These are phyloP conservation scores for Alnus glutinosa DNA, from an alignment of 306 rosid genomes.

Conservation along the genomic window DNA sequence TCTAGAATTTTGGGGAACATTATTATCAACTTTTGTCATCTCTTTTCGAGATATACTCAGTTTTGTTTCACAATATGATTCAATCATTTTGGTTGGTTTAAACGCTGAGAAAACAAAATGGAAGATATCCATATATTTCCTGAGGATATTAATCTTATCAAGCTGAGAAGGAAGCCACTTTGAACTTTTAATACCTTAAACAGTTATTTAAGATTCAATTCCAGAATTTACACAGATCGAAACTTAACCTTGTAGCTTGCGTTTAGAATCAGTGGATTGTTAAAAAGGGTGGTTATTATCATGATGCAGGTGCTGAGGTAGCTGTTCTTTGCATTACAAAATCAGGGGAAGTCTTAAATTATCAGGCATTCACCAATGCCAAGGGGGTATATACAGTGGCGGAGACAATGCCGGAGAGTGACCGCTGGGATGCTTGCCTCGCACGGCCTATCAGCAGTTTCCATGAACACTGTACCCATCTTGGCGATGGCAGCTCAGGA, in stretches of 20 bases:
- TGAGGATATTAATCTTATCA: neutral
- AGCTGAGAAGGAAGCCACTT: neutral
- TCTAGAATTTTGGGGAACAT: neutral
- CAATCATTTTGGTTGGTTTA: neutral
- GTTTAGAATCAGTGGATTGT: neutral
- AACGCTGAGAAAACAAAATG: neutral
- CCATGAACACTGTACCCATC: conserved; percentile 80
- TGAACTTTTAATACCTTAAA: conserved; percentile 1
- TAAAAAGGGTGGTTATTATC: neutral
- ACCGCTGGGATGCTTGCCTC: conserved; percentile 95
- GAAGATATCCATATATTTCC: neutral
- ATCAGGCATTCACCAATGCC: conserved; percentile 82
- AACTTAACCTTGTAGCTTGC: neutral
- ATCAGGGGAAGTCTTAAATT: conserved; percentile 86
- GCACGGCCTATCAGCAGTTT: conserved; percentile 93
- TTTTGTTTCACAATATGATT: neutral
- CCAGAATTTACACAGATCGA: conserved; percentile 1
- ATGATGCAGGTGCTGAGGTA: conserved; percentile 82
- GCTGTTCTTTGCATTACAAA: conserved; percentile 95
- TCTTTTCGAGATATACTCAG: neutral
- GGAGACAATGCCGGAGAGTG: conserved; percentile 91
- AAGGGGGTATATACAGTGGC: conserved; percentile 86
- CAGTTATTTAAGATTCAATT: conserved; percentile 7
- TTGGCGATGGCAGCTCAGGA: conserved; percentile 63
- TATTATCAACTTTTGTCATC: neutral